These are phyloP conservation scores for Annulohypoxylon nitens DNA, from an alignment of 495 filamentous ascomycete genomes.

Conservation along the genomic window DNA sequence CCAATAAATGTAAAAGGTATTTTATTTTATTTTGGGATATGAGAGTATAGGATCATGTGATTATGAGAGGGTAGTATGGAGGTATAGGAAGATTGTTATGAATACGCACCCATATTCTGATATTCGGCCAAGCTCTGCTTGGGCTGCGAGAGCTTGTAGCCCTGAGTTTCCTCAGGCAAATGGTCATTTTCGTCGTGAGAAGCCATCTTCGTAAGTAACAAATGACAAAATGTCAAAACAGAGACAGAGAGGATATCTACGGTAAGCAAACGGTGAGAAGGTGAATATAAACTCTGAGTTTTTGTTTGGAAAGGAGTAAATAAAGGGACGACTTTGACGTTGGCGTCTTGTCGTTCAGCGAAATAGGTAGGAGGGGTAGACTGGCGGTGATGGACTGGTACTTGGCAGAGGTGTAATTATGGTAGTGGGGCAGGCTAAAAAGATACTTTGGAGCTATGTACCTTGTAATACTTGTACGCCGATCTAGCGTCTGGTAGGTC, in stretches of 20 bases:
- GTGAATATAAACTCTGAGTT: conserved; percentile 11
- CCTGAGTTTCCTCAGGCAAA: conserved; percentile 84
- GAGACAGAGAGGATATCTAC: conserved; percentile 3
- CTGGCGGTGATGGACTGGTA: conserved; percentile 44
- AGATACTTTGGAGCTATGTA: conserved; percentile 32
- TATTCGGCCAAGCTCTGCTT: conserved; percentile 98
- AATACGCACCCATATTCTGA: conserved; percentile 83
- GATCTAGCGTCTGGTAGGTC: conserved; percentile 21
- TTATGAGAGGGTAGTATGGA: conserved; percentile 14
- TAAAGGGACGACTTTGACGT: conserved; percentile 7
- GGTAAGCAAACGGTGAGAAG: neutral
- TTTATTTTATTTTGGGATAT: neutral
- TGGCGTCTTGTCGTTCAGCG: conserved; percentile 12
- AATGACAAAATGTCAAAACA: conserved; percentile 5
- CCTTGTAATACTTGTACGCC: conserved; percentile 23
- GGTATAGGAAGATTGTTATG: conserved; percentile 18
- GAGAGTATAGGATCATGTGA: neutral
- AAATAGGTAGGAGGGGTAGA: conserved; percentile 45
- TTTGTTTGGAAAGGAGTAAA: conserved; percentile 18
- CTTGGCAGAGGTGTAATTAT: conserved; percentile 33
- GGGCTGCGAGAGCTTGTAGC: conserved; percentile 94
- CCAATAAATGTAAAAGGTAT: conserved; percentile 5
- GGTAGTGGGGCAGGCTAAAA: conserved; percentile 21
- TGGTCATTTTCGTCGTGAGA: conserved; percentile 85
- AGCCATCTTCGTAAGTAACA: conserved; percentile 67